Conservation (phyloP, 148 eudicot species). For the Cornus florida region DNA sequence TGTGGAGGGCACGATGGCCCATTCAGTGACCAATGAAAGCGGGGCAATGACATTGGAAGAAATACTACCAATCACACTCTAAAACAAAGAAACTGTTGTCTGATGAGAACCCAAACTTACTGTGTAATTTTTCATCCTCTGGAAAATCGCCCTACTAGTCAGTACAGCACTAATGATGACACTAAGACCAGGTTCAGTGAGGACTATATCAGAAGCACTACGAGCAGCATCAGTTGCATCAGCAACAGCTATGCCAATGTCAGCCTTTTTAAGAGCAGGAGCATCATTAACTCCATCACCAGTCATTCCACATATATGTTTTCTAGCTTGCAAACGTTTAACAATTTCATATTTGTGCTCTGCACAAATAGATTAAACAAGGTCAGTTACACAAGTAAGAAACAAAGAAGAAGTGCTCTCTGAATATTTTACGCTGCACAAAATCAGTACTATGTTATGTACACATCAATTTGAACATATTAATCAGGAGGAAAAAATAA, state of each 20-base stretch:
- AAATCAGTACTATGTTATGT: not conserved
- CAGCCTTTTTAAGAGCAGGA: constrained; percentile 79
- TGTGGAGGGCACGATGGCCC: not conserved
- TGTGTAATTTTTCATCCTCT: constrained; percentile 84
- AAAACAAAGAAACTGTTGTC: not conserved
- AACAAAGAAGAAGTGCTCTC: not conserved
- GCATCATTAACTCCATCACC: constrained; percentile 94
- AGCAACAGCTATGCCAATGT: constrained; percentile 82
- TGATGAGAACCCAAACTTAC: constrained; percentile 22
- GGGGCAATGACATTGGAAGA: not conserved
- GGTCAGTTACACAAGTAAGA: not conserved
- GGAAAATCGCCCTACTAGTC: constrained; percentile 77
- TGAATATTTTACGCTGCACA: not conserved
- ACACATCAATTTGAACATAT: not conserved
- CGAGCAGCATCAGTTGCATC: constrained; percentile 94
- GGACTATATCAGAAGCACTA: constrained; percentile 77
- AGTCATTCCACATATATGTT: constrained; percentile 82
- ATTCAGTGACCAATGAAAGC: not conserved
- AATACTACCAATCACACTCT: not conserved
- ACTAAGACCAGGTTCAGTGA: constrained; percentile 81
- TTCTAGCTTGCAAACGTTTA: constrained; percentile 74
- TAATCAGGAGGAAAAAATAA: not conserved
- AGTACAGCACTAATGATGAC: constrained; percentile 82
- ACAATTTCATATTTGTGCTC: constrained; percentile 85
- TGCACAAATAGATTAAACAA: constrained; percentile 22